Evolutionary conservation across 257 asterid genomes (phyloP).

Genomic region (Lycium ferocissimum): DNA sequence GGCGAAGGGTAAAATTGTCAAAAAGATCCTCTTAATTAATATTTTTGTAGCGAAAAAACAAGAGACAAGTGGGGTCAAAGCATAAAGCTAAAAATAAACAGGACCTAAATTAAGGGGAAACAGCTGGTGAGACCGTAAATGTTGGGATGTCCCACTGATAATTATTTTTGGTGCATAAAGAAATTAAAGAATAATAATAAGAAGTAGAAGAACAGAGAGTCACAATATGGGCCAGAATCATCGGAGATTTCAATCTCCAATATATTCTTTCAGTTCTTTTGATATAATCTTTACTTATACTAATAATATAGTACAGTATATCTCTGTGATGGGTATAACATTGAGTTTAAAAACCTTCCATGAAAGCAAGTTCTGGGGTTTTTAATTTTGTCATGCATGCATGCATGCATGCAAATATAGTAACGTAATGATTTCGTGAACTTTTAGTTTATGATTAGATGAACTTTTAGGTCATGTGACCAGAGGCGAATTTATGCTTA

Average conservation of each 20-base stretch:
- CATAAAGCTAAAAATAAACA: constrained; percentile 46
- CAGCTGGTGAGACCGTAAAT: constrained; percentile 66
- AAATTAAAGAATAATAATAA: neutral
- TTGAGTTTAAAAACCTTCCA: neutral
- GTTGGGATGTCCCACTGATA: constrained; percentile 65
- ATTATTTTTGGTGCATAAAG: constrained; percentile 43
- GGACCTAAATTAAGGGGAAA: constrained; percentile 56
- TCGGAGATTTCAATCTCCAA: constrained; percentile 73
- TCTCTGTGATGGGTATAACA: neutral
- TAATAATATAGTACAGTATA: neutral
- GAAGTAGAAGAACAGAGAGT: constrained; percentile 34
- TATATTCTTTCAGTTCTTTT: constrained; percentile 46
- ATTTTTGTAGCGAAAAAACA: neutral
- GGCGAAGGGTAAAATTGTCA: too few species aligned
- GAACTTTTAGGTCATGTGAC: too few species aligned
- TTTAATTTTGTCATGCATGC: neutral
- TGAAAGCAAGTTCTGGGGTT: neutral
- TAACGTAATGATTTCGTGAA: neutral
- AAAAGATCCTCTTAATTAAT: too few species aligned
- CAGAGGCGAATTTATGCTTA: too few species aligned
- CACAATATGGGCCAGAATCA: constrained; percentile 55
- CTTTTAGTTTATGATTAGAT: neutral
- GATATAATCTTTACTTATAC: neutral
- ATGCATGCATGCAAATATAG: neutral
- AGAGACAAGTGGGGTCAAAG: constrained; percentile 58